Conservation (phyloP, 1,139 yeast species). For the Ogataea hybrid region DNA sequence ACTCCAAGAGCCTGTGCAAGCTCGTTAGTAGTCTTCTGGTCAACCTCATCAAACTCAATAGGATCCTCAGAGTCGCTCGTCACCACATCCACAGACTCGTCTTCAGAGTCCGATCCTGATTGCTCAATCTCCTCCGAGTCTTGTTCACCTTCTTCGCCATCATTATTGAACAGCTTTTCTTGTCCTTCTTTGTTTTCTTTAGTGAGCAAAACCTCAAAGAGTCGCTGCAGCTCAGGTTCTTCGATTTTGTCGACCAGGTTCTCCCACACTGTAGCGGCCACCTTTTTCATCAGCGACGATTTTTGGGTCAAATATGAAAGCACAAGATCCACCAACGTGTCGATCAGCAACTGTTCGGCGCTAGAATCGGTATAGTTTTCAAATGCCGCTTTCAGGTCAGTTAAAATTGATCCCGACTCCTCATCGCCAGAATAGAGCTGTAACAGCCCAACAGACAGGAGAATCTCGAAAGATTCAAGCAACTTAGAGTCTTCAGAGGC, state of each 20-base stretch:
- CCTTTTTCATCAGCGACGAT: constrained; percentile 66
- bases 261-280: constrained; percentile 79
- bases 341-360: constrained; percentile 32
- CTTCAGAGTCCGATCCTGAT: constrained; percentile 34
- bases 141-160: constrained; percentile 50
- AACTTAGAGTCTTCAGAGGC: constrained; percentile 11
- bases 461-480: constrained; percentile 53
- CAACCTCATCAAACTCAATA: constrained; percentile 48
- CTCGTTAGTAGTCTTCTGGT: constrained; percentile 65
- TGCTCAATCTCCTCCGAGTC: constrained; percentile 40
- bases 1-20: constrained; percentile 78
- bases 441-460: constrained; percentile 74
- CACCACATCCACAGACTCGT: constrained; percentile 27
- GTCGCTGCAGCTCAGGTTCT: constrained; percentile 49
- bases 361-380: constrained; percentile 16
- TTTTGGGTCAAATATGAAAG: constrained; percentile 74
- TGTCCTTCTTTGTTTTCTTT: constrained; percentile 86
- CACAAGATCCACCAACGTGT: constrained; percentile 76
- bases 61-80: constrained; percentile 31
- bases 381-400: constrained; percentile 54
- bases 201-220: constrained; percentile 67
- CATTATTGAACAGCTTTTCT: constrained; percentile 67
- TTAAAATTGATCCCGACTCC: constrained; percentile 73
- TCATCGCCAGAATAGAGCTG: constrained; percentile 76
- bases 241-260: constrained; percentile 49